Evolutionary conservation across 2,329 filamentous ascomycete genomes (phyloP), one percentile per base, ranked within the genome.

Genomic region (Ceratocystiopsis sp.): DNA sequence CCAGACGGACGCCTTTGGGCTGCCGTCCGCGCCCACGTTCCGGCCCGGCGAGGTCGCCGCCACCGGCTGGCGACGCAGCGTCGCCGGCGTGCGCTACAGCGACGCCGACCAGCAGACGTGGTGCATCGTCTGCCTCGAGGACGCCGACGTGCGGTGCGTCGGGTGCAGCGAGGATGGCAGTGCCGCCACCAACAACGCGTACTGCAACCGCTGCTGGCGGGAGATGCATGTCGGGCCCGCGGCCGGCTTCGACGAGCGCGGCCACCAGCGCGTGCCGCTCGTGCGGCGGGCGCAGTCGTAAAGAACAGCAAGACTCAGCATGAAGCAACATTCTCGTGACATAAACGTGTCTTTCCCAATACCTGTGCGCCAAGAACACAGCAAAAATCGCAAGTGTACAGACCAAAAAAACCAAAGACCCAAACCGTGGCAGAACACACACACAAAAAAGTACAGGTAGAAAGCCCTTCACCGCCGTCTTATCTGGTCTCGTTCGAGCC

Each of bases 41-140:
- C 56, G 54, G n/a, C 71, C 69, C 0, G 59, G 59, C 7, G 63
- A 66, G 58, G 37, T 21, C 17, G 36, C 25, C 21, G 25, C 4
- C 19, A 21, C 25, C 5, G 25, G 25, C 25, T 29, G 25, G 25
- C 25, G 25, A 29, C 25, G 25, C 5, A 10, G 10, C 25, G 25
- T 57, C 61, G 5, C 55, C 68, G 6, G 37, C 60, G 56, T 3
- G 63, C 25, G 61, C 40, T 75, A 69, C 54, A 74, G 77, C 0
- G 79, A 87, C 51, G 78, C 80, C 33, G 82, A 89, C 52, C 68
- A 79, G 48, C 75, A 79, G 37, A 74, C 69, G 1, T 93, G 84
- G 83, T 93, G 85, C 57, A 72, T 78, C 32, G 85, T 91, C 11
- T 93, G 85, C 55, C 75, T 80, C 39, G 82, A 85, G 46, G 81